phyloP scores from a whole-genome alignment of 768 basidiomycete species.

The Serendipita vermifera region DNA sequence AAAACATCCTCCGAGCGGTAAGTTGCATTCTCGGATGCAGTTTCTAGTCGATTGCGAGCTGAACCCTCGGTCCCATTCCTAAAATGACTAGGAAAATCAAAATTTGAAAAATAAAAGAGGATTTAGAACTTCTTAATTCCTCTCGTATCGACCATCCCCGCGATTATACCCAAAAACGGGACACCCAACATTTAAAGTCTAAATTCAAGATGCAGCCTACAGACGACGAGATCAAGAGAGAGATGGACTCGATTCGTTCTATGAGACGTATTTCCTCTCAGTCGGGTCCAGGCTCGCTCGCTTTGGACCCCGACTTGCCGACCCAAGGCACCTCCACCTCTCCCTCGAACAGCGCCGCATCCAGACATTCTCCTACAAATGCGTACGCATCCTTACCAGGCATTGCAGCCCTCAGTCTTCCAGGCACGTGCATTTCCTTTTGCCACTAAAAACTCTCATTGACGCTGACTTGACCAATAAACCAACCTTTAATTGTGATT shows the following conservation, averaged over 20 bases:
- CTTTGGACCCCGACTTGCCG: constrained; percentile 87
- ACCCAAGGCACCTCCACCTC: constrained; percentile 44
- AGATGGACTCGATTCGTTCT: constrained; percentile 75
- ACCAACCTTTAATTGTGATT: neutral
- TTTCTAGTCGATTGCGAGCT: no score
- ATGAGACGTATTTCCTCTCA: constrained; percentile 70
- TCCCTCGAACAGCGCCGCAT: constrained; percentile 18
- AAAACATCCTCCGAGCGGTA: no score
- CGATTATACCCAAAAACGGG: no score
- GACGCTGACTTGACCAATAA: no score
- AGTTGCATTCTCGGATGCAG: no score
- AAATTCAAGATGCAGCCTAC: constrained; percentile 22
- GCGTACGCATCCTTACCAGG: neutral
- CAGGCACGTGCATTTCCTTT: no score
- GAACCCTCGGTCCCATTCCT: no score
- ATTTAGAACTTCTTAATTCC: no score
- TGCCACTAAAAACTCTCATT: constrained; percentile 10
- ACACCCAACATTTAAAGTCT: no score
- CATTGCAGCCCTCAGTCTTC: constrained; percentile 9
- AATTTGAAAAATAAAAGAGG: no score
- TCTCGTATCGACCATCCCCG: no score
- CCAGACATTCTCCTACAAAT: neutral
- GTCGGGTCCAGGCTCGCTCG: constrained; percentile 62
- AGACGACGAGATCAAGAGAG: constrained; percentile 72
- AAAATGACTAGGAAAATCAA: no score